Percentiles rank a stretch among this genome's conserved stretches.
Evolutionary conservation across 306 rosid genomes (phyloP).

Genomic region (Albizia julibrissin): DNA sequence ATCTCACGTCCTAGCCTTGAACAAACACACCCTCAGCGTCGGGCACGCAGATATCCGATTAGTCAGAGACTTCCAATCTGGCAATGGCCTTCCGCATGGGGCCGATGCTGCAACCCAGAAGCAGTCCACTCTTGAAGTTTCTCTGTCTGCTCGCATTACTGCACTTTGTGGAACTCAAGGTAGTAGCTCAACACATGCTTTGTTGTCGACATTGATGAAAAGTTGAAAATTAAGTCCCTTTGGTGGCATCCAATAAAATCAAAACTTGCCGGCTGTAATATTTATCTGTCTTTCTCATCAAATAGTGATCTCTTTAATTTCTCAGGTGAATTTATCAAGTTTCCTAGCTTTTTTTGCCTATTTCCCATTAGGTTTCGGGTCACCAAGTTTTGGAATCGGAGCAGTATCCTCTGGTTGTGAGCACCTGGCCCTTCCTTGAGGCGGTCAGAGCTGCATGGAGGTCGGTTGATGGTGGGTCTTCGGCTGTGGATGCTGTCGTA

Average conservation of each 20-base stretch:
- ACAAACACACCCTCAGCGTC: too few species aligned
- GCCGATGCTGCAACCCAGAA: not conserved
- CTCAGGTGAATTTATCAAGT: not conserved
- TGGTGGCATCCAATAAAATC: not conserved
- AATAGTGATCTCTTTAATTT: not conserved
- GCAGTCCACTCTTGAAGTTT: slow-evolving; percentile 6
- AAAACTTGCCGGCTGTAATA: not conserved
- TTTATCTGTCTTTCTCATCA: not conserved
- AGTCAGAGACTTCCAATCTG: slow-evolving; percentile 12
- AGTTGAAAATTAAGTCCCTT: not conserved
- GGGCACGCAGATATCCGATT: too few species aligned
- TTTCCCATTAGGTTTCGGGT: slow-evolving; percentile 50
- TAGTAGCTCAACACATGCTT: not conserved
- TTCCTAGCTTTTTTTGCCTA: slow-evolving; percentile 1
- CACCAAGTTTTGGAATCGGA: slow-evolving; percentile 44
- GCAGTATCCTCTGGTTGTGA: slow-evolving; percentile 72
- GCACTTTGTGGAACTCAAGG: slow-evolving; percentile 38
- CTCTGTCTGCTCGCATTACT: slow-evolving; percentile 34
- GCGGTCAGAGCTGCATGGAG: slow-evolving; percentile 90
- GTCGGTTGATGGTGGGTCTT: slow-evolving; percentile 66
- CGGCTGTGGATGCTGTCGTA: slow-evolving; percentile 88
- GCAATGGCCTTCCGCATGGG: not conserved
- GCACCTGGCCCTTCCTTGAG: slow-evolving; percentile 94
- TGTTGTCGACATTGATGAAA: not conserved
- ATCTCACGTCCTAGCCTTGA: too few species aligned